Percentiles rank a stretch among this genome's conserved stretches.
Conservation (phyloP, 192 early-diverging fungal species). For the Umbelopsis sp. region DNA sequence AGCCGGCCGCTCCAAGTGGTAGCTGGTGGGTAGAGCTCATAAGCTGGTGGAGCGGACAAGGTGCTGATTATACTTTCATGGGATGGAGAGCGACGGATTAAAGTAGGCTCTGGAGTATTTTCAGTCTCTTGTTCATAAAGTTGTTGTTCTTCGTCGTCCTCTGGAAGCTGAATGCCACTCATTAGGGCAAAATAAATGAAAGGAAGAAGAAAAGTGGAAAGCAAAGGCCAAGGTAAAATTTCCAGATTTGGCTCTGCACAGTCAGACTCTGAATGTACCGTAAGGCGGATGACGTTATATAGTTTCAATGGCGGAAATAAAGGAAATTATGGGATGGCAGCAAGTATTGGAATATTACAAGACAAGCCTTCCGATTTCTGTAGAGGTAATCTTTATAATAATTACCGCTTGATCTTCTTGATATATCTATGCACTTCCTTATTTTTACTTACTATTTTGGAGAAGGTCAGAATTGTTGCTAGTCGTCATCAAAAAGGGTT, state of each 20-base stretch:
- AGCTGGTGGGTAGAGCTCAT: constrained; percentile 38
- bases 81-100: not conserved
- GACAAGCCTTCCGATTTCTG: too few relatives aligned
- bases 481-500: too few relatives aligned
- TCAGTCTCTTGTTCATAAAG: not conserved
- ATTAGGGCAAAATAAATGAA: not conserved
- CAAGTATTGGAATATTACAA: too few relatives aligned
- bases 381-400: too few relatives aligned
- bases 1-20: constrained; percentile 26
- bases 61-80: constrained; percentile 34
- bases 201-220: not conserved
- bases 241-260: not conserved
- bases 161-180: constrained; percentile 2
- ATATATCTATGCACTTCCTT: too few relatives aligned
- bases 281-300: not conserved
- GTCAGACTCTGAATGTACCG: not conserved
- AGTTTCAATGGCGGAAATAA: too few relatives aligned
- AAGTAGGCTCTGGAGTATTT: not conserved
- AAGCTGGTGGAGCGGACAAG: constrained; percentile 38
- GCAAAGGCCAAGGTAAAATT: not conserved
- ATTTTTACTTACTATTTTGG: too few relatives aligned
- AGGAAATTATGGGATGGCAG: not conserved
- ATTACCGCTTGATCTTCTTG: too few relatives aligned
- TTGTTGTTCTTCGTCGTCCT: constrained; percentile 13
- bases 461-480: too few relatives aligned